phyloP scores from a whole-genome alignment of 345 rosid genomes.

The Punica granatum region DNA sequence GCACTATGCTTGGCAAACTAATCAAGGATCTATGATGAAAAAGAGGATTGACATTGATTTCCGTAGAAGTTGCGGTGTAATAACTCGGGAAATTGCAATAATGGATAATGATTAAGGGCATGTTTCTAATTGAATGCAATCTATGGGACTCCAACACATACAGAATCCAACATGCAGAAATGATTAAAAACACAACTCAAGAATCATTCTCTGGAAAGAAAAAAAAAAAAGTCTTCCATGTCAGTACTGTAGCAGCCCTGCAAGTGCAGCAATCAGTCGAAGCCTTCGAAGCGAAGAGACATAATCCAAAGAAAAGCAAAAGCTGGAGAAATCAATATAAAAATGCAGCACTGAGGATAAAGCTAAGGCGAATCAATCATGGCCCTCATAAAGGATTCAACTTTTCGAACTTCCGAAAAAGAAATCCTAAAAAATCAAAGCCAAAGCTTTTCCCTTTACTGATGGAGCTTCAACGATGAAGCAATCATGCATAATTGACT shows the following conservation, averaged over 20 bases:
- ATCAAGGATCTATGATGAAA: not conserved
- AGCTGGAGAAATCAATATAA: not conserved
- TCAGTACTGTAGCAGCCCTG: not conserved
- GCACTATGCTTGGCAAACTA: not conserved
- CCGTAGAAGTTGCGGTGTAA: not conserved
- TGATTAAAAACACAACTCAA: not conserved
- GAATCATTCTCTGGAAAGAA: not conserved
- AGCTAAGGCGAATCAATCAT: not conserved
- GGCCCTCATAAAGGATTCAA: not conserved
- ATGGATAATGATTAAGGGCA: not conserved
- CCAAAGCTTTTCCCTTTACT: not conserved
- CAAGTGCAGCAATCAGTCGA: not conserved
- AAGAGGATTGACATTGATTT: not conserved
- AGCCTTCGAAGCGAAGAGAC: not conserved
- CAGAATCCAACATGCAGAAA: not conserved
- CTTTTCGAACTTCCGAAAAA: not conserved
- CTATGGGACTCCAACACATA: not conserved
- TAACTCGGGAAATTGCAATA: not conserved
- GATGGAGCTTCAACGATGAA: not conserved
- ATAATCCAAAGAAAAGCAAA: not conserved
- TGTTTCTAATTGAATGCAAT: not conserved
- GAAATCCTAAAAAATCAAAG: constrained; percentile 1
- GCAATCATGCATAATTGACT: not conserved
- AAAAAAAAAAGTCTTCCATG: not conserved
- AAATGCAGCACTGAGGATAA: not conserved